Conservation (phyloP, 108 stramenopile species). For the Discostella pseudostelligera region DNA sequence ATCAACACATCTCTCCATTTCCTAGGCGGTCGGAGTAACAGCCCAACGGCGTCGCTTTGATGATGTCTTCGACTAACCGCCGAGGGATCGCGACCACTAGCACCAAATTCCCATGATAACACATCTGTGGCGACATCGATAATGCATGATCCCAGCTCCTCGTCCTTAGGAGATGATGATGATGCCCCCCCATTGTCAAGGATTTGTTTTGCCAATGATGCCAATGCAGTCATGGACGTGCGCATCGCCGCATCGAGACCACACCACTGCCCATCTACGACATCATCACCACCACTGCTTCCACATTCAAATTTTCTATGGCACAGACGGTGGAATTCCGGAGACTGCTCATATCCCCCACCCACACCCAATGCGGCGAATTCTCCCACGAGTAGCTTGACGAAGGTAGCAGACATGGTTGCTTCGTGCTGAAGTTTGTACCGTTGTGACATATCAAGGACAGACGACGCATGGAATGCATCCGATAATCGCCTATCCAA, state of each 20-base stretch:
- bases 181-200: slow-evolving; percentile 17
- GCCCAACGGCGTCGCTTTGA: background rate
- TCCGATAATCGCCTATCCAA: slow-evolving; percentile 11
- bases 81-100: background rate
- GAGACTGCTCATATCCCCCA: slow-evolving; percentile 55
- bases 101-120: slow-evolving; percentile 79
- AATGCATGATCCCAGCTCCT: slow-evolving; percentile 44
- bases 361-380: slow-evolving; percentile 27
- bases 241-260: slow-evolving; percentile 38
- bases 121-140: slow-evolving; percentile 61
- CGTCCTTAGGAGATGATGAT: background rate
- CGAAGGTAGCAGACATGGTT: slow-evolving; percentile 53
- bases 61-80: background rate
- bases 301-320: slow-evolving; percentile 63
- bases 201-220: slow-evolving; percentile 31
- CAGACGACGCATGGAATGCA: slow-evolving; percentile 30
- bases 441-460: slow-evolving; percentile 27
- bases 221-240: slow-evolving; percentile 32
- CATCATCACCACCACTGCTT: background rate
- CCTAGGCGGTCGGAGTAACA: slow-evolving; percentile 59
- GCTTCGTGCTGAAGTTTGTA: slow-evolving; percentile 24
- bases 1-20: slow-evolving; percentile 61
- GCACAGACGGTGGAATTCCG: slow-evolving; percentile 74
- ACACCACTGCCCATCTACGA: slow-evolving; percentile 14
- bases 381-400: slow-evolving; percentile 63